phyloP scores from a whole-genome alignment of 768 basidiomycete genomes.

The Podaxis carcinomalis region DNA sequence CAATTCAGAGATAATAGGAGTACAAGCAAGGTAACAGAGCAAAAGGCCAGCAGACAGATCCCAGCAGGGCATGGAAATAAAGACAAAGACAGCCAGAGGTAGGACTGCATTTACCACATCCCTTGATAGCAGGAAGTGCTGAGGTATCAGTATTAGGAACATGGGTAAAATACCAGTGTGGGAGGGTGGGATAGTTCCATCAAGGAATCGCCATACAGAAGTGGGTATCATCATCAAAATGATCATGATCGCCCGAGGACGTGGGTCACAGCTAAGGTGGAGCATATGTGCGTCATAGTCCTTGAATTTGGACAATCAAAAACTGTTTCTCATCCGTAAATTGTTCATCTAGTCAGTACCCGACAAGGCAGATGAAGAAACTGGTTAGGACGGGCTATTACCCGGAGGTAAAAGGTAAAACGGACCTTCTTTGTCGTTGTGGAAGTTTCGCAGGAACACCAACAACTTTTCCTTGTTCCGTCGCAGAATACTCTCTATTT shows the following conservation, averaged over 20 bases:
- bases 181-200: background rate
- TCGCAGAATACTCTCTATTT: constrained; percentile 86
- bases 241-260: background rate
- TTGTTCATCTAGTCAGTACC: constrained; percentile 69
- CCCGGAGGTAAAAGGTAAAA: constrained; percentile 17
- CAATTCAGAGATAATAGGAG: background rate
- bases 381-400: background rate
- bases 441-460: constrained; percentile 86
- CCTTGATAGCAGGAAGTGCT: background rate
- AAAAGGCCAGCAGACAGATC: background rate
- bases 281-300: constrained; percentile 40
- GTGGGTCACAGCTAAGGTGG: background rate
- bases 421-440: constrained; percentile 95
- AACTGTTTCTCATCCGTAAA: constrained; percentile 98
- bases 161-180: background rate
- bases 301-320: constrained; percentile 88
- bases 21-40: background rate
- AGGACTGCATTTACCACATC: background rate
- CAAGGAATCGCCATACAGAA: background rate
- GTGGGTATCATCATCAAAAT: background rate
- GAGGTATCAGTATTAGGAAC: background rate
- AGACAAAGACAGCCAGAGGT: background rate
- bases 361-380: background rate
- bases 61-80: background rate
- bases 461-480: constrained; percentile 94